Conservation (phyloP, 345 rosid genomes). For the Eucalyptus lansdowneana region DNA sequence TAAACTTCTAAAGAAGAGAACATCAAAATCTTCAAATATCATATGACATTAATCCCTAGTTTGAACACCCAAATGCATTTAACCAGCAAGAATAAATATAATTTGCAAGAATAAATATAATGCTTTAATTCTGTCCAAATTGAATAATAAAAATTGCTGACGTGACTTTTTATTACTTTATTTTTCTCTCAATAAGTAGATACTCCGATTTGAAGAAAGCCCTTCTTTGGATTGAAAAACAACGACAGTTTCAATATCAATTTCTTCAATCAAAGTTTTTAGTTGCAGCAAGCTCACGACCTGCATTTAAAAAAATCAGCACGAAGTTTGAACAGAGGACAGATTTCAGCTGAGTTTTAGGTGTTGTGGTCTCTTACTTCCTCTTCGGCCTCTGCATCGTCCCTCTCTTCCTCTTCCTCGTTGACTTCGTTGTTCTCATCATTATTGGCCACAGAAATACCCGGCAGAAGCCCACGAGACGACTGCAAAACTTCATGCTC, state of each 20-base stretch:
- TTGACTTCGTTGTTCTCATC: not conserved
- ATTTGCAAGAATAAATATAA: not conserved
- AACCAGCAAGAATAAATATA: accelerated
- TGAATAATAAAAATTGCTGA: accelerated
- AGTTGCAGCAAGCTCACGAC: too few relatives aligned
- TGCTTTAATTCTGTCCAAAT: accelerated
- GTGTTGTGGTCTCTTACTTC: not conserved
- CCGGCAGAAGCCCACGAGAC: not conserved
- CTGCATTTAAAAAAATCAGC: too few relatives aligned
- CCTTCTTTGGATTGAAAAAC: too few relatives aligned
- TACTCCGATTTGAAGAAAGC: too few relatives aligned
- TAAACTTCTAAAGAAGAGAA: not conserved
- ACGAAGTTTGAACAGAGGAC: too few relatives aligned
- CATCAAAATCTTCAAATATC: accelerated
- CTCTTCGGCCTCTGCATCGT: not conserved
- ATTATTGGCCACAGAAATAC: not conserved
- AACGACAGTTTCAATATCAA: too few relatives aligned
- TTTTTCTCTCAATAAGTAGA: too few relatives aligned
- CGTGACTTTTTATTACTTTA: too few relatives aligned
- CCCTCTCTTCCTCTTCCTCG: not conserved
- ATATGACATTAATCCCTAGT: not conserved
- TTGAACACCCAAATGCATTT: accelerated
- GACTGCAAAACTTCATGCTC: not conserved
- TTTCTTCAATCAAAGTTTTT: too few relatives aligned
- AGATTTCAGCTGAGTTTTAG: too few relatives aligned